These are phyloP conservation scores for Gastroboletus turbinatus DNA, from an alignment of 1,284 basidiomycete species.

Conservation along the genomic window DNA sequence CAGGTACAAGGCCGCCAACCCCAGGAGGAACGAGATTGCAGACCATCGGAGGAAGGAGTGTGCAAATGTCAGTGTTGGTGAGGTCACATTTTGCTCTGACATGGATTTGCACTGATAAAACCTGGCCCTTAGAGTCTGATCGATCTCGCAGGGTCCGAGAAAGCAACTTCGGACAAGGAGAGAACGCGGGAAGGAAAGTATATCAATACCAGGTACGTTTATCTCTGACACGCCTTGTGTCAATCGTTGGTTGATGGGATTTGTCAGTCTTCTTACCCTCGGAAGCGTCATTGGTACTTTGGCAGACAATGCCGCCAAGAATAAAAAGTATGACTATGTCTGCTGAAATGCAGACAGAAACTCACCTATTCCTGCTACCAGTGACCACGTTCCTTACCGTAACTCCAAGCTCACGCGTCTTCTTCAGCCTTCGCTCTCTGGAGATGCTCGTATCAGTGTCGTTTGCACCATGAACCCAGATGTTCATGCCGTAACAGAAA, in stretches of 20 bases:
- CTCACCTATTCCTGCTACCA: conserved; percentile 26
- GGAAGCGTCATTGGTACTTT: conserved; percentile 88
- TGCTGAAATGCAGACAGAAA: not conserved
- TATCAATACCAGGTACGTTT: conserved; percentile 78
- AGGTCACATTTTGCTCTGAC: conserved; percentile 18
- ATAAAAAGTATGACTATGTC: conserved; percentile 53
- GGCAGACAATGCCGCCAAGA: conserved; percentile 81
- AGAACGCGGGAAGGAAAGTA: conserved; percentile 90
- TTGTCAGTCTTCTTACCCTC: conserved; percentile 75
- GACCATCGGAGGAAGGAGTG: conserved; percentile 68
- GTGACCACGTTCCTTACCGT: conserved; percentile 91
- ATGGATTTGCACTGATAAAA: conserved; percentile 21
- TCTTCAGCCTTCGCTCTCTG: conserved; percentile 91
- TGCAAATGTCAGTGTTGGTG: conserved; percentile 80
- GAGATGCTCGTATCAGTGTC: conserved; percentile 94
- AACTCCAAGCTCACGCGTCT: conserved; percentile 95
- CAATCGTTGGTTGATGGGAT: not conserved
- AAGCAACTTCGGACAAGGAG: conserved; percentile 91
- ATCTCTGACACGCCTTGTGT: conserved; percentile 2
- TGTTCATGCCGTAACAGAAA: conserved; percentile 70
- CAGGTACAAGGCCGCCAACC: conserved; percentile 60
- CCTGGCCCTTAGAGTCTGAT: conserved; percentile 65
- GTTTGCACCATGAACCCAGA: conserved; percentile 95
- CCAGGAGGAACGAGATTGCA: conserved; percentile 66
- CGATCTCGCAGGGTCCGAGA: conserved; percentile 97